Evolutionary conservation across 2,329 filamentous ascomycete genomes (phyloP).

Genomic region (Aspergillus sp.): DNA sequence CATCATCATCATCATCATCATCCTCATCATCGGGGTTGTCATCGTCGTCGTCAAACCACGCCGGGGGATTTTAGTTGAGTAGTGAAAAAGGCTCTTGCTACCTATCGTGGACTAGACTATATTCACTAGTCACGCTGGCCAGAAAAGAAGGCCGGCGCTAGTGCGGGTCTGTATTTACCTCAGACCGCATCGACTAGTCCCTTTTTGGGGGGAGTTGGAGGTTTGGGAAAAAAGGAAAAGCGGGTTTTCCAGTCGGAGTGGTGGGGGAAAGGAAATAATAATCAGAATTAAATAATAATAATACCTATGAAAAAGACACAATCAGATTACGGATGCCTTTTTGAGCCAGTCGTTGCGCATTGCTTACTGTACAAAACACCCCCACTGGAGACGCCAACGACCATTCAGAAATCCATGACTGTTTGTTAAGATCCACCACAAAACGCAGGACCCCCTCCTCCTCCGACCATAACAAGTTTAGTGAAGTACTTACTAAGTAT

Average conservation of each 20-base stretch:
- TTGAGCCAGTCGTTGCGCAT: constrained; percentile 15
- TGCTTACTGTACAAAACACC: constrained; percentile 13
- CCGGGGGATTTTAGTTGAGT: not conserved
- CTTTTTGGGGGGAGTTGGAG: not conserved
- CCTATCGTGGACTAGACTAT: not conserved
- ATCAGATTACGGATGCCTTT: not conserved
- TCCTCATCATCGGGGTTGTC: not conserved
- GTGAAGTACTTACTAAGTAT: not conserved
- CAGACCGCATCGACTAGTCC: constrained; percentile 5
- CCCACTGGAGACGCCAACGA: constrained; percentile 9
- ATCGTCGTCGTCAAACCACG: not conserved
- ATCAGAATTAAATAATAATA: not conserved
- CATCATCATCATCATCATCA: not conserved
- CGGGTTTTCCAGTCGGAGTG: constrained; percentile 22
- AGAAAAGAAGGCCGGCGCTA: constrained; percentile 12
- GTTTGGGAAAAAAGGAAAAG: constrained; percentile 4
- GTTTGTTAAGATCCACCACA: not conserved
- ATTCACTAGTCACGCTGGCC: not conserved
- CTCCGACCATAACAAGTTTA: not conserved
- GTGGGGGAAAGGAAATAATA: constrained; percentile 10
- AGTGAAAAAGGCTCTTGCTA: not conserved
- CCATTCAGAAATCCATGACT: not conserved
- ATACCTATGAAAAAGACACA: too few species aligned
- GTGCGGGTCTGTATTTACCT: constrained; percentile 15
- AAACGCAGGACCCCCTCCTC: constrained; percentile 1